Evolutionary conservation across 306 rosid genomes (phyloP).

Genomic region (Glycine latifolia): DNA sequence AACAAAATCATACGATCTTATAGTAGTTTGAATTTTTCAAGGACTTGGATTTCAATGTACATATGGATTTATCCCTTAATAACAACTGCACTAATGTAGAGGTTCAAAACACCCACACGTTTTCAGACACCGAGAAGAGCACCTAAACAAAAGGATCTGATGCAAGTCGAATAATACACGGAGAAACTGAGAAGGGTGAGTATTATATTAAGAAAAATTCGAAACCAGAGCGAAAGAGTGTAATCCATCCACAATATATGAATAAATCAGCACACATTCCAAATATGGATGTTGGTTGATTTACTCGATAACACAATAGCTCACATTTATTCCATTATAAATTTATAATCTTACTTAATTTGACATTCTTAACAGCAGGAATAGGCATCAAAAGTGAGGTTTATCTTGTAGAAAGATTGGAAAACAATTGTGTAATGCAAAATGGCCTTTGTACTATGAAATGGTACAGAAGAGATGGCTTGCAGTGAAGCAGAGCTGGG

Average conservation of each 20-base stretch:
- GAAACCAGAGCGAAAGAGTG: slow-evolving; percentile 25
- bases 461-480: too few species aligned
- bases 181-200: slow-evolving; percentile 44
- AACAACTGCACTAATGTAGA: slow-evolving; percentile 49
- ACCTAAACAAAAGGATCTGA: slow-evolving; percentile 35
- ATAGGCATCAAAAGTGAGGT: not conserved
- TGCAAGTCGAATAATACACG: slow-evolving; percentile 37
- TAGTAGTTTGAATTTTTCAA: slow-evolving; percentile 46
- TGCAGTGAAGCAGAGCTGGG: too few species aligned
- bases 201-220: slow-evolving; percentile 26
- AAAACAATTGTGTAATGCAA: too few species aligned
- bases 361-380: slow-evolving; percentile 1
- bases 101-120: slow-evolving; percentile 39
- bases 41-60: slow-evolving; percentile 48
- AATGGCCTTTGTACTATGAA: too few species aligned
- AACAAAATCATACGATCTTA: slow-evolving; percentile 36
- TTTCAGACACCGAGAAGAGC: slow-evolving; percentile 48
- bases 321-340: slow-evolving; percentile 22
- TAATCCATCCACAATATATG: not conserved
- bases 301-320: slow-evolving; percentile 27
- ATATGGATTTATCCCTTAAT: slow-evolving; percentile 42
- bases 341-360: not conserved
- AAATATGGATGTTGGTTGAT: slow-evolving; percentile 9
- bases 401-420: too few species aligned
- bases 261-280: slow-evolving; percentile 8